These are phyloP conservation scores for Calonectria pseudoturangicola DNA, from an alignment of 2,329 filamentous ascomycete genomes.

Conservation along the genomic window DNA sequence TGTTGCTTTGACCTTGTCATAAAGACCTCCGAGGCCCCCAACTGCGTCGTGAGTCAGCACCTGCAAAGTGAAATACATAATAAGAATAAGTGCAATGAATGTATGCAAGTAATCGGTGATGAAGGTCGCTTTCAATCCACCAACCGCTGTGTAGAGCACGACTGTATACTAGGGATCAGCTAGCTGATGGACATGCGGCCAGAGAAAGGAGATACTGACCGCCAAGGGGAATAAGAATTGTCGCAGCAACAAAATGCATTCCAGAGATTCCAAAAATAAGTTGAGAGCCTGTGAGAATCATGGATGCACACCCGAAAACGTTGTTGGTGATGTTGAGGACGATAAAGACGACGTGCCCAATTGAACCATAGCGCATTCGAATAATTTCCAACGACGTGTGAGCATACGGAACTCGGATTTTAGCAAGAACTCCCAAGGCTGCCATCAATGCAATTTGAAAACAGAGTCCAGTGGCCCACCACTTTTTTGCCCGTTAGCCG, in stretches of 20 bases:
- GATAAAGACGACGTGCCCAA: slow-evolving; percentile 3
- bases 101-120: slow-evolving; percentile 14
- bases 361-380: slow-evolving; percentile 11
- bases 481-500: background rate
- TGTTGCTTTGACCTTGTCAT: slow-evolving; percentile 12
- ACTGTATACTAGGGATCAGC: background rate
- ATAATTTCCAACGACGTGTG: slow-evolving; percentile 9
- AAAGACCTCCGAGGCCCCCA: background rate
- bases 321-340: slow-evolving; percentile 1
- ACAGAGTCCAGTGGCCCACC: slow-evolving; percentile 15
- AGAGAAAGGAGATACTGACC: background rate
- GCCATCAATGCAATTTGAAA: slow-evolving; percentile 16
- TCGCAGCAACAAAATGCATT: slow-evolving; percentile 10
- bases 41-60: slow-evolving; percentile 2
- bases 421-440: background rate
- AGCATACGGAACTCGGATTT: slow-evolving; percentile 8
- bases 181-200: background rate
- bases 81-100: background rate
- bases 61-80: slow-evolving; percentile 18
- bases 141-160: slow-evolving; percentile 6
- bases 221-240: background rate
- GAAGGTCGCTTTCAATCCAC: slow-evolving; percentile 1
- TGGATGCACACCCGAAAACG: slow-evolving; percentile 14
- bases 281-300: slow-evolving; percentile 3
- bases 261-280: slow-evolving; percentile 8